These are phyloP conservation scores for Aspergillus sp. DNA, from an alignment of 2,329 filamentous ascomycete genomes.

Conservation along the genomic window DNA sequence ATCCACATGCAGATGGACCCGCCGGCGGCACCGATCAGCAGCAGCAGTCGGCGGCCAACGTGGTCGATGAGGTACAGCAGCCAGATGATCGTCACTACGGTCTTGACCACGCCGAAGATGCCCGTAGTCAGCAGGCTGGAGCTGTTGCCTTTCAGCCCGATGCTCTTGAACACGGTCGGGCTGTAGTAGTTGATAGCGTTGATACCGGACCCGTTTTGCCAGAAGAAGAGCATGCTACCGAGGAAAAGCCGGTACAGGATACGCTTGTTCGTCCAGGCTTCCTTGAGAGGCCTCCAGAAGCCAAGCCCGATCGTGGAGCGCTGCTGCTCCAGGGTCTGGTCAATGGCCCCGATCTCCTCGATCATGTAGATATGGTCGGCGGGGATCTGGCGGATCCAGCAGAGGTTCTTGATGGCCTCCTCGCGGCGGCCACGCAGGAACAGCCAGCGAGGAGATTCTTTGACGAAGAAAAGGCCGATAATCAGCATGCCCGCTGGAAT, in stretches of 20 bases:
- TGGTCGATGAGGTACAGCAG: constrained; percentile 69
- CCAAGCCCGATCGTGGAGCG: constrained; percentile 65
- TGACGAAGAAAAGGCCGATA: constrained; percentile 61
- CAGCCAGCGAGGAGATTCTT: constrained; percentile 69
- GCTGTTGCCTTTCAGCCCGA: constrained; percentile 63
- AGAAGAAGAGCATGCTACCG: constrained; percentile 73
- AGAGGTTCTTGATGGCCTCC: constrained; percentile 60
- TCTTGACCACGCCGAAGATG: constrained; percentile 77
- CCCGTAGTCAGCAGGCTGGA: constrained; percentile 68
- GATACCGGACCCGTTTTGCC: constrained; percentile 76
- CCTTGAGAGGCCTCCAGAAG: constrained; percentile 72
- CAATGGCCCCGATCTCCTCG: constrained; percentile 72
- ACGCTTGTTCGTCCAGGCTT: constrained; percentile 56
- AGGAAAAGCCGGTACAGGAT: constrained; percentile 73
- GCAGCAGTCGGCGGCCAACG: constrained; percentile 62
- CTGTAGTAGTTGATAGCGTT: constrained; percentile 78
- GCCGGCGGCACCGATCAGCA: constrained; percentile 65
- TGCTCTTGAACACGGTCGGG: constrained; percentile 67
- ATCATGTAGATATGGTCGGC: constrained; percentile 62
- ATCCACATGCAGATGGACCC: constrained; percentile 53
- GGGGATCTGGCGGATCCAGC: constrained; percentile 46
- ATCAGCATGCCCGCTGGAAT: constrained; percentile 49
- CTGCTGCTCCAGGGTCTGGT: constrained; percentile 68
- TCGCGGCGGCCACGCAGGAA: constrained; percentile 69
- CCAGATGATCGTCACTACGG: constrained; percentile 67